These are phyloP conservation scores for Microbotryum scabiosae DNA, from an alignment of 1,284 basidiomycete genomes.

Conservation along the genomic window DNA sequence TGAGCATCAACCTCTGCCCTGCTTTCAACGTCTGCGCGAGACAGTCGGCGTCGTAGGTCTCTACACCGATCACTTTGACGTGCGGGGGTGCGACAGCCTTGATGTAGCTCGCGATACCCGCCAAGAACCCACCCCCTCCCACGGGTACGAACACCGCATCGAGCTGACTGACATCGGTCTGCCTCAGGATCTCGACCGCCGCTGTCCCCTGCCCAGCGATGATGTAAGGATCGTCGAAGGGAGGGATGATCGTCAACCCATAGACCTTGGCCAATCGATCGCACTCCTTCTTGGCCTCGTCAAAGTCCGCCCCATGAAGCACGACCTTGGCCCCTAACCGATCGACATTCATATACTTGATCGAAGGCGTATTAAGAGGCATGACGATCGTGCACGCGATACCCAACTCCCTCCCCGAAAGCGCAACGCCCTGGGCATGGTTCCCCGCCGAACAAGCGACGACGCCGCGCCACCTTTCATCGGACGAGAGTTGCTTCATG, in stretches of 20 bases:
- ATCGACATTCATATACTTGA: conserved; percentile 91
- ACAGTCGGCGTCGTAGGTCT: conserved; percentile 91
- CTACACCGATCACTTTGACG: conserved; percentile 80
- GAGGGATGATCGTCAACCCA: conserved; percentile 84
- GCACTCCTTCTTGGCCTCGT: conserved; percentile 93
- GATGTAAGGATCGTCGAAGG: conserved; percentile 93
- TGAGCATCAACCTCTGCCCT: conserved; percentile 70
- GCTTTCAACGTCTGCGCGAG: conserved; percentile 70
- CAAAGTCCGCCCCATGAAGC: conserved; percentile 85
- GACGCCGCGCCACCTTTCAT: conserved; percentile 94
- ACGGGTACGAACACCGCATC: conserved; percentile 84
- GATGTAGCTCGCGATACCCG: conserved; percentile 85
- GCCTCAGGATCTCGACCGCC: conserved; percentile 87
- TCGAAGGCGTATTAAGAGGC: conserved; percentile 88
- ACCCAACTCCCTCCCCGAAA: conserved; percentile 74
- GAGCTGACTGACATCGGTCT: conserved; percentile 63
- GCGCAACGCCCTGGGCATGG: conserved; percentile 95
- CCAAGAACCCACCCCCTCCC: conserved; percentile 85
- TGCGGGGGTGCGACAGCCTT: conserved; percentile 83
- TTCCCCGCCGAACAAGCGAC: conserved; percentile 97
- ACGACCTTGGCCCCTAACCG: conserved; percentile 91
- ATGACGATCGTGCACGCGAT: conserved; percentile 98
- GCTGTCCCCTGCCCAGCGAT: conserved; percentile 97
- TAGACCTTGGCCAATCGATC: conserved; percentile 67
- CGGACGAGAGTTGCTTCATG: conserved; percentile 80